phyloP scores from a whole-genome alignment of 2,329 filamentous ascomycete genomes.

The Cladosporium cucumerinum region DNA sequence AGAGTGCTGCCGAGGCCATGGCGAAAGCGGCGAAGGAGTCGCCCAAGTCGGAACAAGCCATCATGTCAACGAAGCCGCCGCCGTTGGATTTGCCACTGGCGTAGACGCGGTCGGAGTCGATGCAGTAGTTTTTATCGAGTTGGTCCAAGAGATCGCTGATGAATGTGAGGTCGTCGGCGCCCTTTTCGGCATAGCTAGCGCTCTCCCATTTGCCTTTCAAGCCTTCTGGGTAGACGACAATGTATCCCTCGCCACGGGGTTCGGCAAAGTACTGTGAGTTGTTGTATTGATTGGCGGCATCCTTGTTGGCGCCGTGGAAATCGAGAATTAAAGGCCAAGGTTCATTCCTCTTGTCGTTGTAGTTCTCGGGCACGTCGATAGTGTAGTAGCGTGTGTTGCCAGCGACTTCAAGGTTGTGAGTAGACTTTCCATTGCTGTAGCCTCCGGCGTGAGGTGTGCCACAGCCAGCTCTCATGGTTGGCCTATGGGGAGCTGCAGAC shows the following conservation, averaged over 20 bases:
- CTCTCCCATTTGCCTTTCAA: slow-evolving; percentile 41
- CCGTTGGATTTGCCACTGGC: slow-evolving; percentile 55
- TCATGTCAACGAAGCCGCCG: slow-evolving; percentile 45
- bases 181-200: slow-evolving; percentile 37
- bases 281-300: slow-evolving; percentile 39
- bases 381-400: slow-evolving; percentile 24
- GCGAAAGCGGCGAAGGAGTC: slow-evolving; percentile 51
- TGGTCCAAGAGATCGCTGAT: slow-evolving; percentile 44
- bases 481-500: neutral
- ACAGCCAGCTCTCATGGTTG: slow-evolving; percentile 3
- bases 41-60: slow-evolving; percentile 45
- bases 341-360: slow-evolving; percentile 19
- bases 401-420: slow-evolving; percentile 21
- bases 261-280: slow-evolving; percentile 48
- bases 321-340: slow-evolving; percentile 43
- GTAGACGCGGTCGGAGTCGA: slow-evolving; percentile 46
- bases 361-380: slow-evolving; percentile 26
- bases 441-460: slow-evolving; percentile 5
- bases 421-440: neutral
- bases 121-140: slow-evolving; percentile 44
- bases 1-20: slow-evolving; percentile 47
- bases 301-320: slow-evolving; percentile 45
- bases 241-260: slow-evolving; percentile 43
- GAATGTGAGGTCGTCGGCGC: slow-evolving; percentile 44
- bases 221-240: slow-evolving; percentile 48